phyloP scores from a whole-genome alignment of 257 asterid genomes.

The Solanum rostratum region DNA sequence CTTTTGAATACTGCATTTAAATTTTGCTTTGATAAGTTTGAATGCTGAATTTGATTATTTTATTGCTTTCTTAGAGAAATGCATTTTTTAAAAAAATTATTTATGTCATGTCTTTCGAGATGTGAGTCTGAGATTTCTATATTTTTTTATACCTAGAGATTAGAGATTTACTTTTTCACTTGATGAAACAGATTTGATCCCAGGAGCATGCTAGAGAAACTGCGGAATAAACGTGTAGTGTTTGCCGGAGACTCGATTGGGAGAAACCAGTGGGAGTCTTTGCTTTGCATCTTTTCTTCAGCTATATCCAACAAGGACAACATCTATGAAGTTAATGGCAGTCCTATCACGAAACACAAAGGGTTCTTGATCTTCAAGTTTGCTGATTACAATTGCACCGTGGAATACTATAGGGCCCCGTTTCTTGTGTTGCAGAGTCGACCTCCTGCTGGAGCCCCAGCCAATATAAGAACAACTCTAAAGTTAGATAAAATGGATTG shows the following conservation, averaged over 20 bases:
- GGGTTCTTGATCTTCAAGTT: conserved; percentile 78
- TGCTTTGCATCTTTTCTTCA: conserved; percentile 85
- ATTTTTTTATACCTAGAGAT: not conserved
- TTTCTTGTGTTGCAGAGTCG: conserved; percentile 88
- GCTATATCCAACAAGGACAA: conserved; percentile 39
- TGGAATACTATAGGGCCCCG: conserved; percentile 86
- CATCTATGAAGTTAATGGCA: conserved; percentile 73
- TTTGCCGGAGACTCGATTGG: conserved; percentile 97
- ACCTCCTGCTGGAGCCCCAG: conserved; percentile 45
- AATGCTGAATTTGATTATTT: not conserved
- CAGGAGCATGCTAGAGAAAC: conserved; percentile 56
- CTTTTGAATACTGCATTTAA: not conserved
- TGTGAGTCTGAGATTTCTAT: not conserved
- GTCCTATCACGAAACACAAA: conserved; percentile 89
- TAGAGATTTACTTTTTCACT: not conserved
- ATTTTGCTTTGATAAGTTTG: not conserved
- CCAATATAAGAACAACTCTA: conserved; percentile 48
- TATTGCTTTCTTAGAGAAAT: not conserved
- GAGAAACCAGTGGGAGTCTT: conserved; percentile 98
- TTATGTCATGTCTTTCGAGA: not conserved
- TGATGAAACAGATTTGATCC: conserved; percentile 56
- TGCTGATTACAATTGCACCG: conserved; percentile 66
- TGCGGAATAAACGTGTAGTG: conserved; percentile 66
- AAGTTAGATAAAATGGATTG: conserved; percentile 83
- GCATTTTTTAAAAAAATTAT: not conserved